Evolutionary conservation across 768 basidiomycete genomes (phyloP).

Genomic region (Lentinula sp.): DNA sequence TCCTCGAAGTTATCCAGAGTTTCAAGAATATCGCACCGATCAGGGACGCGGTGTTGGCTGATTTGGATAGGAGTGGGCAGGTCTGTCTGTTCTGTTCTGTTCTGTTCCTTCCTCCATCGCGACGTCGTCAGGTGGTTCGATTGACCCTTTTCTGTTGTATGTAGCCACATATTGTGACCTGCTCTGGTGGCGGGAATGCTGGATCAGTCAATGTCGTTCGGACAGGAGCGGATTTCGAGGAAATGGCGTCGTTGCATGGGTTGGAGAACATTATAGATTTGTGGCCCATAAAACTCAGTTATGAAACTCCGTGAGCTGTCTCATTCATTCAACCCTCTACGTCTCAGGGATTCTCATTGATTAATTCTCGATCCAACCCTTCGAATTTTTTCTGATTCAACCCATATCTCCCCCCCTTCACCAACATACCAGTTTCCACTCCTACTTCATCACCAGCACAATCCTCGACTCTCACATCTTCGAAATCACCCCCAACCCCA

Average conservation of each 20-base stretch:
- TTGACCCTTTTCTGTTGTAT: not conserved
- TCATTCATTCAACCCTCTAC: not conserved
- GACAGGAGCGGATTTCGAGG: conserved; percentile 77
- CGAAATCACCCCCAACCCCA: conserved; percentile 38
- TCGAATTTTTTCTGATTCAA: not conserved
- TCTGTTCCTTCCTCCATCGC: too few species aligned
- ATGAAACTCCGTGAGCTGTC: conserved; percentile 41
- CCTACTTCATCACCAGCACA: conserved; percentile 58
- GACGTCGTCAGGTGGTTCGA: too few species aligned
- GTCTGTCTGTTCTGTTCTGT: conserved; percentile 25
- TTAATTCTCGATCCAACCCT: too few species aligned
- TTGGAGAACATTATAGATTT: conserved; percentile 50
- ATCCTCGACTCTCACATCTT: conserved; percentile 49
- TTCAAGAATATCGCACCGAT: conserved; percentile 83
- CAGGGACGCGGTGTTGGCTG: conserved; percentile 71
- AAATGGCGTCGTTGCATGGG: conserved; percentile 52
- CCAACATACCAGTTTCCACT: conserved; percentile 31
- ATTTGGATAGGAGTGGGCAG: conserved; percentile 66
- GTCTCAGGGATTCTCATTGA: too few species aligned
- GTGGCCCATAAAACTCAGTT: conserved; percentile 52
- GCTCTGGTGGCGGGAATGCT: conserved; percentile 73
- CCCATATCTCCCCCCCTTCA: too few species aligned
- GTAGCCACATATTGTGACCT: conserved; percentile 78
- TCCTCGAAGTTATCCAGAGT: conserved; percentile 54
- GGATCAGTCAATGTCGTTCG: conserved; percentile 75